Base-by-base conservation (phyloP, 768 basidiomycete genomes). In the Paxillus ammoniavirescens region DNA sequence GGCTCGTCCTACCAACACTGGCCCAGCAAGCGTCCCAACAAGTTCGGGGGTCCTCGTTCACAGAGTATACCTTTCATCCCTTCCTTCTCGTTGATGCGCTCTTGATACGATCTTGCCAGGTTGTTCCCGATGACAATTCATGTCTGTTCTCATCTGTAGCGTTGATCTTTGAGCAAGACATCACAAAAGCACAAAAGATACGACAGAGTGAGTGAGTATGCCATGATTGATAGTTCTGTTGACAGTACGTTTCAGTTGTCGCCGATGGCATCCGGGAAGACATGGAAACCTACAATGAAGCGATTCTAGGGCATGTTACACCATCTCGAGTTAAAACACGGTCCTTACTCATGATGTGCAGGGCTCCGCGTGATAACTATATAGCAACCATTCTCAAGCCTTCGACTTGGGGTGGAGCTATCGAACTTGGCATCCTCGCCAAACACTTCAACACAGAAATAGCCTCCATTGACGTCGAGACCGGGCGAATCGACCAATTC, bases 51-150 rank as follows among this genome's bases (percentile, higher is more conserved):
- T 82, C 49, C 76, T 93, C 15, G 72, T 93, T n/a, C 89, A 92
- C 64, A 75, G 87, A 55, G 91, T 91, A 64, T 26, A 44, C 23
- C 35, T 12, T 37, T 43, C 35, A 35, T 43, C 44, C 17, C 1
- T 33, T 21, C 0, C 42, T 6, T 21, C 38, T 44, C 49, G 36
- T 62, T 41, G 38, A 21, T 46, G 49, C 62, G 35, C 57, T 33
- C 43, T 57, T 36, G 21, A 52, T 37, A 10, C 17, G n/a, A 8
- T 6, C 14, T 18, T 21, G 14, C 23, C 58, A 90, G 83, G 78
- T 93, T 51, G 92, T 96, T 15, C 95, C 94, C n/a, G 96, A 98
- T 64, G 96, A 98, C 72, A 98, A 98, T 63, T 90, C 93, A 1
- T 98, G 96, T 69, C 75, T 98, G 30, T 98, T 98, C 74, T 89